Conservation (phyloP, 2,329 filamentous ascomycete genomes). For the Pestalotiopsis sp. region DNA sequence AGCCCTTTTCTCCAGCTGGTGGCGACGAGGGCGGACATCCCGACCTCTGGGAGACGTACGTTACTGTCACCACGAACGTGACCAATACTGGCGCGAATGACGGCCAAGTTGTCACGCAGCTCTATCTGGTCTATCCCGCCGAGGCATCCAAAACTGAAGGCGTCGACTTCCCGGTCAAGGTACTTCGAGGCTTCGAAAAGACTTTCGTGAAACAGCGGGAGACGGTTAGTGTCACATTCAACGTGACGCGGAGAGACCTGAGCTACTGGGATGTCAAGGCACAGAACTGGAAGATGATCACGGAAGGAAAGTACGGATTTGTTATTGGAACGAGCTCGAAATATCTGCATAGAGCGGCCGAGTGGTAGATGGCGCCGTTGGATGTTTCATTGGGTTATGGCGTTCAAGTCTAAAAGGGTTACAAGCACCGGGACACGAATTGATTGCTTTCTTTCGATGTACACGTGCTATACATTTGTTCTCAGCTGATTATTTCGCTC, state of each 20-base stretch:
- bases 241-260: slow-evolving; percentile 66
- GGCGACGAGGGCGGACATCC: slow-evolving; percentile 70
- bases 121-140: slow-evolving; percentile 46
- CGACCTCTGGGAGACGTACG: slow-evolving; percentile 59
- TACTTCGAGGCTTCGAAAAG: slow-evolving; percentile 76
- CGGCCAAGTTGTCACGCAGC: slow-evolving; percentile 46
- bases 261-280: slow-evolving; percentile 69
- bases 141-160: slow-evolving; percentile 13
- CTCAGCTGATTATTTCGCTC: no score
- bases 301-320: slow-evolving; percentile 41
- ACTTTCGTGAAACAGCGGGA: slow-evolving; percentile 56
- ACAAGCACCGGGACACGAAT: not conserved
- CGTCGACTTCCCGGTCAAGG: slow-evolving; percentile 64
- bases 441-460: not conserved
- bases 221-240: slow-evolving; percentile 53
- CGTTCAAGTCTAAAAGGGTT: not conserved
- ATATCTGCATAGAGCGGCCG: slow-evolving; percentile 18
- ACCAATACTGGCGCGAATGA: slow-evolving; percentile 50
- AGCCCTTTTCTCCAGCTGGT: slow-evolving; percentile 61
- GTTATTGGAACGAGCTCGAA: slow-evolving; percentile 37
- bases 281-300: slow-evolving; percentile 70
- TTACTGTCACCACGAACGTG: slow-evolving; percentile 49
- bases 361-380: slow-evolving; percentile 10
- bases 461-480: not conserved
- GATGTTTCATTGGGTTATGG: not conserved